Evolutionary conservation across 1,139 yeast genomes (phyloP), one percentile per base, ranked within the genome.

Genomic region (Lodderomyces elongisporus): DNA sequence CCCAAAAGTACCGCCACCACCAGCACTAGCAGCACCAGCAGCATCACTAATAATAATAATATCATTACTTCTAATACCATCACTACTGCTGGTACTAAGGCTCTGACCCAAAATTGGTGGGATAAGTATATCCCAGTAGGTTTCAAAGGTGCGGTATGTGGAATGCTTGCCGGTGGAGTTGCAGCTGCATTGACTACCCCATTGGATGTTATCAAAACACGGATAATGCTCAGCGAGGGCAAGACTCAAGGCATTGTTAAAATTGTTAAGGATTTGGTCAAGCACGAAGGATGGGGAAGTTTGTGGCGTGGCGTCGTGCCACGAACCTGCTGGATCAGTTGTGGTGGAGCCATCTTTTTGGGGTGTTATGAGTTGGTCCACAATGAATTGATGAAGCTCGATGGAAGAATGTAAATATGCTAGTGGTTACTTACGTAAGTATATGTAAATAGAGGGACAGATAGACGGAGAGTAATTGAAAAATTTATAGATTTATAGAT

Each of bases 181-280:
- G 96, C 97, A 0, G 98, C 97, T 0, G 96, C 96, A 0, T 44
- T 74, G 4, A 91, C 98, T 0, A 91, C 97, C 0, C 98, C 98
- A 2, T 62, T 91, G 42, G 98, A 91, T 53, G 95, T 91, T 15
- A 62, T 91, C 35, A 91, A 91, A 58, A 91, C 98, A 0, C 70
- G 97, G 47, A 69, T 91, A 34, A 91, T 91, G 97, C 70, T 91
- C 31, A 72, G 70, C 49, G 64, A 73, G 27, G 64, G 63, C 29
- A 63, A 79, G 27, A 61, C 77, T 0, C 59, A 77, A 1, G 30
- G 22, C 4, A n/a, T 7, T 6, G 28, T 58, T 3, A 47, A 56
- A 4, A 57, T 85, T 38, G 72, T 81, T 1, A 47, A 45, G 29
- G 51, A 55, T 4, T 67, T 88, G 36, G 54, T 71, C 13, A 54